phyloP scores from a whole-genome alignment of 2,329 filamentous ascomycete genomes.

The Xylaria sp. region DNA sequence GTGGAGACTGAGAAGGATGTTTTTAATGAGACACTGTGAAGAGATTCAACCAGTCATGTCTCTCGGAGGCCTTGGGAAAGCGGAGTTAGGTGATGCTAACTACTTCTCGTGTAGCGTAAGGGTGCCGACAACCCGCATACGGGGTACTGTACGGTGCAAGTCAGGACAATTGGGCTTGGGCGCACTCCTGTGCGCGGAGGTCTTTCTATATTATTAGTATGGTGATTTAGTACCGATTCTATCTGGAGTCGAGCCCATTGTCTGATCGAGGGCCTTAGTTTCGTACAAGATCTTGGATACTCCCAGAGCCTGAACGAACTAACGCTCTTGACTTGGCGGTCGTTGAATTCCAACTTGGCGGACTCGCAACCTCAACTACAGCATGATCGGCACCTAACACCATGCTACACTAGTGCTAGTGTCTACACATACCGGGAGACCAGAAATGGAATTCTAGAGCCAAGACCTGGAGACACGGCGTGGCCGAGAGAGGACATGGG shows the following conservation, averaged over 20 bases:
- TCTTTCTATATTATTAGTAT: constrained; percentile 4
- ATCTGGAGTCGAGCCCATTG: constrained; percentile 8
- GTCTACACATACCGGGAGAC: background rate
- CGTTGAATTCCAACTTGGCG: constrained; percentile 26
- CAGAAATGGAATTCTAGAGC: constrained; percentile 24
- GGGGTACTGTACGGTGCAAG: background rate
- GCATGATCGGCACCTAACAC: constrained; percentile 16
- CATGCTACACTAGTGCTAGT: background rate
- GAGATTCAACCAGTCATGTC: constrained; percentile 22
- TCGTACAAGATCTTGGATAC: background rate
- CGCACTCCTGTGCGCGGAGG: background rate
- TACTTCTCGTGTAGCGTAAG: background rate
- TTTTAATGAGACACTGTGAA: constrained; percentile 21
- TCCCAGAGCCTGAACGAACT: background rate
- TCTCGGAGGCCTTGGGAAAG: constrained; percentile 7
- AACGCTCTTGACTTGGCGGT: constrained; percentile 11
- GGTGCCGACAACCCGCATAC: constrained; percentile 22
- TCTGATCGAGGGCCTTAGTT: background rate
- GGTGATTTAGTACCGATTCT: constrained; percentile 2
- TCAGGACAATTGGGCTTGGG: background rate
- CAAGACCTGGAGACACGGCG: constrained; percentile 23
- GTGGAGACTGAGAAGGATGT: constrained; percentile 22
- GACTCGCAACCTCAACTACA: background rate
- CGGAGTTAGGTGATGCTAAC: constrained; percentile 22
- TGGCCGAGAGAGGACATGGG: constrained; percentile 23